Conservation (phyloP, 176 grass and related monocot genomes). For the Oryza coarctata region DNA sequence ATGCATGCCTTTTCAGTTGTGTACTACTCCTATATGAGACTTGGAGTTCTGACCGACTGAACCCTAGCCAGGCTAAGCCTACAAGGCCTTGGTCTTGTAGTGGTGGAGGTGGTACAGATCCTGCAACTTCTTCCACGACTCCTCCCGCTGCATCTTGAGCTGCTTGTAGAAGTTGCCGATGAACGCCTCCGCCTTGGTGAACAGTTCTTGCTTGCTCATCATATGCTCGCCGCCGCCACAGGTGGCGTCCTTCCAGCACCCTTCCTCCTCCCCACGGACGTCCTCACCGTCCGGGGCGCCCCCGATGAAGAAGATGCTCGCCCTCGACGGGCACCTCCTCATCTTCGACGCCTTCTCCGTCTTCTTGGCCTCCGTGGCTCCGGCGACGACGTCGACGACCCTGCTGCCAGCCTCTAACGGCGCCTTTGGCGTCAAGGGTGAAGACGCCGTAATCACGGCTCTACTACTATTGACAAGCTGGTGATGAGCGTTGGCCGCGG, state of each 20-base stretch:
- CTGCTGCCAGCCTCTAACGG: neutral
- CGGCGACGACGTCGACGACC: neutral
- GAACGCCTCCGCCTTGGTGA: constrained; percentile 65
- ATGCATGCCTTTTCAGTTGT: too few relatives aligned
- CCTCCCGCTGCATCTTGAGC: constrained; percentile 72
- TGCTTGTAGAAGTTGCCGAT: constrained; percentile 76
- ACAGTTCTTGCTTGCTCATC: constrained; percentile 75
- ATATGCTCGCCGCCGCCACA: constrained; percentile 4
- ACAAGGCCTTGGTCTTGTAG: constrained; percentile 38
- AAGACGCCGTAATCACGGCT: neutral
- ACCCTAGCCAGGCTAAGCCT: neutral
- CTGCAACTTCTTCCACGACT: constrained; percentile 83
- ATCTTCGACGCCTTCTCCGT: constrained; percentile 20
- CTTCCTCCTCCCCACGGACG: constrained; percentile 4
- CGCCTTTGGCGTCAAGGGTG: neutral
- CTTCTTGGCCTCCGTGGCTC: neutral
- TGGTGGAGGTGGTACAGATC: constrained; percentile 37
- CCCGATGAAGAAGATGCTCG: constrained; percentile 75
- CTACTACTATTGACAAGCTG: neutral
- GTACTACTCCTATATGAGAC: neutral
- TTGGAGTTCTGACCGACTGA: neutral
- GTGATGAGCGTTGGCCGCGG: neutral
- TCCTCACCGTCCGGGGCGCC: constrained; percentile 18
- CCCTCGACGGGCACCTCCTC: constrained; percentile 53
- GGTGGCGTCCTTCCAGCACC: neutral